Evolutionary conservation across 2,329 filamentous ascomycete species (phyloP).

Genomic region (Alternaria panax): DNA sequence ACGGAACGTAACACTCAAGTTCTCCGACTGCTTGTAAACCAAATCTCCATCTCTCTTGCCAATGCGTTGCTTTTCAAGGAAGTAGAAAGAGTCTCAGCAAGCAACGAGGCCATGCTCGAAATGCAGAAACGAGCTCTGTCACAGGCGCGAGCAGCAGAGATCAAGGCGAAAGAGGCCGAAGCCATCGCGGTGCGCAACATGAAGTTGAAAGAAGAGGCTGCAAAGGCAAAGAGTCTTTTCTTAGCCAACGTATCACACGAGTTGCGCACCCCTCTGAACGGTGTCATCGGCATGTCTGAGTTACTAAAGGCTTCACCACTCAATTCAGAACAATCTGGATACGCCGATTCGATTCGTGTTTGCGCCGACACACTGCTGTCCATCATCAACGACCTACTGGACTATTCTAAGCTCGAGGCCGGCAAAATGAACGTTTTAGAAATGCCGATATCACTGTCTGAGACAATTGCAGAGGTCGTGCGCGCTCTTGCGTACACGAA

Average conservation of each 20-base stretch:
- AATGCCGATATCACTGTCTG: conserved; percentile 58
- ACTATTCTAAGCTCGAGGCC: conserved; percentile 62
- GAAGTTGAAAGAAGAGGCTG: conserved; percentile 81
- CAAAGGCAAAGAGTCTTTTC: conserved; percentile 83
- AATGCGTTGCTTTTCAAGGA: conserved; percentile 71
- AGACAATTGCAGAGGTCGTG: conserved; percentile 70
- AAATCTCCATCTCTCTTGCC: conserved; percentile 72
- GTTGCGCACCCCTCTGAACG: conserved; percentile 64
- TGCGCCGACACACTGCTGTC: conserved; percentile 64
- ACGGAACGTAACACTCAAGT: conserved; percentile 70
- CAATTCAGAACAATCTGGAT: conserved; percentile 66
- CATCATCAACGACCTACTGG: conserved; percentile 62
- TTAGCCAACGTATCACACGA: conserved; percentile 64
- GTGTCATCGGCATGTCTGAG: conserved; percentile 66
- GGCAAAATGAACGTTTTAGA: conserved; percentile 68
- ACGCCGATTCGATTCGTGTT: conserved; percentile 70
- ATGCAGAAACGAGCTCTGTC: conserved; percentile 77
- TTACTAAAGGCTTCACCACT: conserved; percentile 65
- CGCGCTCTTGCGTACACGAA: conserved; percentile 70
- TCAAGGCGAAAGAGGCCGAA: conserved; percentile 78
- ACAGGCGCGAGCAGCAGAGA: conserved; percentile 75
- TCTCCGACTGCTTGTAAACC: conserved; percentile 74
- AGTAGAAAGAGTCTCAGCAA: conserved; percentile 77
- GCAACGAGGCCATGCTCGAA: conserved; percentile 79
- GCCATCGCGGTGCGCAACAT: conserved; percentile 79